Evolutionary conservation across 225 moss, liverwort and hornwort species (phyloP).

Genomic region (Bryoerythrophyllum caledonicum): DNA sequence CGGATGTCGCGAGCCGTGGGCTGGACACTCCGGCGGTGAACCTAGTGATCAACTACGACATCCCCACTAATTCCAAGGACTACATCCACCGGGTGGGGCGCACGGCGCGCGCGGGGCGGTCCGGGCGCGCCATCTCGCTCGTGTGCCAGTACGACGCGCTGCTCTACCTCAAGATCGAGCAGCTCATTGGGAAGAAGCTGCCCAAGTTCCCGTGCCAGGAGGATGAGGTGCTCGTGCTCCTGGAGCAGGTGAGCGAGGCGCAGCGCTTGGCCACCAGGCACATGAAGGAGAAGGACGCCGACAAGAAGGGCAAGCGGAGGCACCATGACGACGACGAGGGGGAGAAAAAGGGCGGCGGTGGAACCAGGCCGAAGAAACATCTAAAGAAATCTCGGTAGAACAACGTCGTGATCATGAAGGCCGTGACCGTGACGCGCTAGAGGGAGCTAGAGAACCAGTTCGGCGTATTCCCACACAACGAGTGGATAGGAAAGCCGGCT

Average conservation of each 20-base stretch:
- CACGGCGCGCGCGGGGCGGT: conserved; percentile 84
- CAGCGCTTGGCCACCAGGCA: conserved; percentile 74
- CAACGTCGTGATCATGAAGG: conserved; percentile 82
- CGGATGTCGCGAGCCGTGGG: conserved; percentile 94
- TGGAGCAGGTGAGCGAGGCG: conserved; percentile 77
- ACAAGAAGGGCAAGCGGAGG: conserved; percentile 68
- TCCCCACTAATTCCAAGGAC: conserved; percentile 91
- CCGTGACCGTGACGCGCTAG: conserved; percentile 59
- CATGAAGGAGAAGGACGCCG: conserved; percentile 78
- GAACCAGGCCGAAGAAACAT: conserved; percentile 43
- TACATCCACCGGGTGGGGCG: conserved; percentile 92
- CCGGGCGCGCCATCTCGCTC: conserved; percentile 88
- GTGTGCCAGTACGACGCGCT: conserved; percentile 96
- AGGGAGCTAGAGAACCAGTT: conserved; percentile 89
- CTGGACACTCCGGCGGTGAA: conserved; percentile 87
- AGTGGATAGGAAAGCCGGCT: conserved; percentile 90
- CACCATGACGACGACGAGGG: conserved; percentile 46
- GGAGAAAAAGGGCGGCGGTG: conserved; percentile 43
- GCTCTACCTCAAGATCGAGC: conserved; percentile 87
- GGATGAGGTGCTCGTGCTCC: conserved; percentile 76
- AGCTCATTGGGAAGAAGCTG: conserved; percentile 83
- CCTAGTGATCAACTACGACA: conserved; percentile 84
- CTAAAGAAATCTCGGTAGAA: conserved; percentile 46
- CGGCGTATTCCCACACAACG: conserved; percentile 83
- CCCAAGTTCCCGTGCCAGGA: conserved; percentile 53